These are phyloP conservation scores for Salix udensis DNA, from an alignment of 345 rosid genomes.

Conservation along the genomic window DNA sequence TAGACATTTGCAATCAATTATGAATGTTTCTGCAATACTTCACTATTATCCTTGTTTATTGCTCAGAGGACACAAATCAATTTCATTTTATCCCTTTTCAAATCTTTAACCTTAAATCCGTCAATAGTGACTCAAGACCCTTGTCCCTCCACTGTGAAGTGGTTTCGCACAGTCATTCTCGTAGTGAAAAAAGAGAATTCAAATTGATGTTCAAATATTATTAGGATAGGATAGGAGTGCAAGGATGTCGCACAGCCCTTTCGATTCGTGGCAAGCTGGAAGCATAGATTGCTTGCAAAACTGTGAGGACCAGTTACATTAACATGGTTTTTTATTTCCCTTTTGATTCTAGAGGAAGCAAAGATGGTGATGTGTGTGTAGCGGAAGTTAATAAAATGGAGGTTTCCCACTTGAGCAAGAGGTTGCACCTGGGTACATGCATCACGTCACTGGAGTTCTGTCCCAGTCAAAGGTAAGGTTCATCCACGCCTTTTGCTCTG, in stretches of 20 bases:
- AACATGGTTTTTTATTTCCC: neutral
- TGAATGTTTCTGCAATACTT: neutral
- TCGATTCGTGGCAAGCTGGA: neutral
- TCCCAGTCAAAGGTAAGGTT: constrained; percentile 65
- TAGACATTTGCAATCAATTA: neutral
- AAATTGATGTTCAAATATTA: neutral
- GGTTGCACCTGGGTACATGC: constrained; percentile 74
- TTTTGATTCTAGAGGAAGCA: constrained; percentile 59
- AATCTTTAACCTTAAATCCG: neutral
- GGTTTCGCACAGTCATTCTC: neutral
- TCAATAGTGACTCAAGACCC: neutral
- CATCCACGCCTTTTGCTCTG: neutral
- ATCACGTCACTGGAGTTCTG: constrained; percentile 78
- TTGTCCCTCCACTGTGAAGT: neutral
- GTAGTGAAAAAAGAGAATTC: neutral
- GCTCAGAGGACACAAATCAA: neutral
- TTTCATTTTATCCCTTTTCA: neutral
- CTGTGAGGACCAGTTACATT: neutral
- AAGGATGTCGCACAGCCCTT: neutral
- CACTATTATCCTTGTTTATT: neutral
- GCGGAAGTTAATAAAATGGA: constrained; percentile 93
- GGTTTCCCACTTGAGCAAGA: constrained; percentile 78
- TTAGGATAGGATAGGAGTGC: neutral
- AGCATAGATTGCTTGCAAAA: neutral
- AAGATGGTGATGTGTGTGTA: constrained; percentile 80